Conservation (phyloP, 495 filamentous ascomycete species). For the Letharia columbiana region DNA sequence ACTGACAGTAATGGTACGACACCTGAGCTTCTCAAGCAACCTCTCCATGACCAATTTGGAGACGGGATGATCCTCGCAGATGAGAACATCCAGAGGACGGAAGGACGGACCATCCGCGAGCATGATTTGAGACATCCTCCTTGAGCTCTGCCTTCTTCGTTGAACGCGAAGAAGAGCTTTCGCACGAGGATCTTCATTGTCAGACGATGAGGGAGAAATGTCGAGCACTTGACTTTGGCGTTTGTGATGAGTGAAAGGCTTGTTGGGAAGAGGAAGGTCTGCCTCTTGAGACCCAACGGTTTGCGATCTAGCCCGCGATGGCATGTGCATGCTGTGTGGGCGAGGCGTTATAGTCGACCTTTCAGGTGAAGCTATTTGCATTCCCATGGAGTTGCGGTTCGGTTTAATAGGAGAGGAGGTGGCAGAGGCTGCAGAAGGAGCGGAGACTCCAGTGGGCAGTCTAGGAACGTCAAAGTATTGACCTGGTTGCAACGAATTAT, state of each 20-base stretch:
- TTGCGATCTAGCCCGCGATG: constrained; percentile 68
- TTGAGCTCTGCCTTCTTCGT: constrained; percentile 79
- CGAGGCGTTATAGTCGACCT: constrained; percentile 37
- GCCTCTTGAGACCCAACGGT: constrained; percentile 93
- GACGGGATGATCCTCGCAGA: constrained; percentile 98
- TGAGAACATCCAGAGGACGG: constrained; percentile 83
- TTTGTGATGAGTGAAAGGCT: constrained; percentile 65
- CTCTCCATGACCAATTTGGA: constrained; percentile 96
- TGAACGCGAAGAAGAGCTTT: constrained; percentile 92
- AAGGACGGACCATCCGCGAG: constrained; percentile 75
- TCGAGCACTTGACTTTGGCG: constrained; percentile 91
- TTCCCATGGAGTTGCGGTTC: constrained; percentile 45
- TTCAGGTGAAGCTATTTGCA: constrained; percentile 41
- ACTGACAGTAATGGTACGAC: constrained; percentile 83
- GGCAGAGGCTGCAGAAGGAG: constrained; percentile 55
- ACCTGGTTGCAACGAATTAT: constrained; percentile 61
- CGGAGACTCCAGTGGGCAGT: constrained; percentile 46
- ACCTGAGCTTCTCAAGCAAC: constrained; percentile 85
- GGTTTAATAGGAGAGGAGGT: constrained; percentile 73
- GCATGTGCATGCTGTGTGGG: constrained; percentile 36
- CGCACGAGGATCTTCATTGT: constrained; percentile 87
- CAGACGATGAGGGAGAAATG: constrained; percentile 93
- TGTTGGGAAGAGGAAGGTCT: constrained; percentile 55
- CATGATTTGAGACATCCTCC: constrained; percentile 82
- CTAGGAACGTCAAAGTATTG: constrained; percentile 64